Conservation (phyloP, 2,329 filamentous ascomycete species). For the Venturia asperata region DNA sequence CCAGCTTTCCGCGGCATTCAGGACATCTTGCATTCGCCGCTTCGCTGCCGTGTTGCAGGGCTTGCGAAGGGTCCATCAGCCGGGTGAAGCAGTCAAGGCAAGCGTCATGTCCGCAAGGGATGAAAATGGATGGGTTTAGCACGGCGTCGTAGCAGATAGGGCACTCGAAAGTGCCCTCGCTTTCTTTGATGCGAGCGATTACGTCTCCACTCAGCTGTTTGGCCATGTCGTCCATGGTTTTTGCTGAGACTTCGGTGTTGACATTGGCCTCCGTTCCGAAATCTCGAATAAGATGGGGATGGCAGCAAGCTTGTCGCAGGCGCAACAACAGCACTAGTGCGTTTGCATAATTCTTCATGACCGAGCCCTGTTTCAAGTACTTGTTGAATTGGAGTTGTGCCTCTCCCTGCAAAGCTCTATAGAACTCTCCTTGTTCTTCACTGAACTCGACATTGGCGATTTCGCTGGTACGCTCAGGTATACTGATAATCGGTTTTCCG, state of each 20-base stretch:
- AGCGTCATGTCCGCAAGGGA: constrained; percentile 72
- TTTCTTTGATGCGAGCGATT: constrained; percentile 56
- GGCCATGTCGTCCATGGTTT: constrained; percentile 57
- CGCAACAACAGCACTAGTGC: constrained; percentile 73
- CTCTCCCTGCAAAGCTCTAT: constrained; percentile 57
- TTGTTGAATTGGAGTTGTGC: constrained; percentile 68
- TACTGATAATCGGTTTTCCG: constrained; percentile 64
- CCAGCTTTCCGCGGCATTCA: constrained; percentile 62
- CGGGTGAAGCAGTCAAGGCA: constrained; percentile 70
- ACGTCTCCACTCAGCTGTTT: constrained; percentile 53
- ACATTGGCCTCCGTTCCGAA: constrained; percentile 36
- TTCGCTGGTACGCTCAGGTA: constrained; percentile 59
- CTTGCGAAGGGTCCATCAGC: constrained; percentile 56
- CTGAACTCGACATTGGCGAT: constrained; percentile 58
- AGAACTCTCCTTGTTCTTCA: constrained; percentile 58
- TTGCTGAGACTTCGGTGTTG: constrained; percentile 41
- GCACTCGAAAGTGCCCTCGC: constrained; percentile 61
- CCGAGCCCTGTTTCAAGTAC: constrained; percentile 60
- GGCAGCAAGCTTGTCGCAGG: constrained; percentile 74
- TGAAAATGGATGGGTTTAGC: constrained; percentile 66
- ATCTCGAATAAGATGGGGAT: constrained; percentile 64
- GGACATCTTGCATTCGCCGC: constrained; percentile 58
- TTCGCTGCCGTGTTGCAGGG: constrained; percentile 55
- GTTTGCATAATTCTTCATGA: constrained; percentile 68
- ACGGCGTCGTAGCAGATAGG: constrained; percentile 73